phyloP scores from a whole-genome alignment of 495 filamentous ascomycete species.

The Cryomyces antarcticus region DNA sequence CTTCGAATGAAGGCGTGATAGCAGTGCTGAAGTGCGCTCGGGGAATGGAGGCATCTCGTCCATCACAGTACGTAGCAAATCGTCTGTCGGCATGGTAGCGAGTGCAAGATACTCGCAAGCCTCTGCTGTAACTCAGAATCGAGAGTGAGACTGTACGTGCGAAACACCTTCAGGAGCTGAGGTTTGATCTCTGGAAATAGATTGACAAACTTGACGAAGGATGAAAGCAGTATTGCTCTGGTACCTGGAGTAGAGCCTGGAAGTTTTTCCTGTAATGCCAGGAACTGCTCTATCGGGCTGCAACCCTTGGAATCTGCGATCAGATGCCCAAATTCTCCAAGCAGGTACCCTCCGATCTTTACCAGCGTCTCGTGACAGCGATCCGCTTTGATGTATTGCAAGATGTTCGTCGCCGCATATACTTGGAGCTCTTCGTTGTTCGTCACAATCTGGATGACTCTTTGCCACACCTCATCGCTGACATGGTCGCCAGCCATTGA shows the following conservation, averaged over 20 bases:
- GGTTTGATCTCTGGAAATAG: conserved; percentile 97
- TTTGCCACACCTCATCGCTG: conserved; percentile 98
- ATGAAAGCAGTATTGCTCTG: conserved; percentile 80
- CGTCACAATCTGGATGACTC: conserved; percentile 96
- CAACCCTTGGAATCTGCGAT: conserved; percentile 87
- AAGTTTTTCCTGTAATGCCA: conserved; percentile 82
- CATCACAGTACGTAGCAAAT: conserved; percentile 84
- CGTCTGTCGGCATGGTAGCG: conserved; percentile 69
- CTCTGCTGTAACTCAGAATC: conserved; percentile 93
- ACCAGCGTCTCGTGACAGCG: conserved; percentile 91
- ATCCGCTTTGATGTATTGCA: conserved; percentile 77
- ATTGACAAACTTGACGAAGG: conserved; percentile 95
- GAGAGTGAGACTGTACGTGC: conserved; percentile 78
- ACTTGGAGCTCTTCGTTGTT: conserved; percentile 98
- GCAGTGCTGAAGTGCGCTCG: conserved; percentile 73
- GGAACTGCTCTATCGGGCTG: conserved; percentile 93
- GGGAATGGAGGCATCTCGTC: conserved; percentile 99
- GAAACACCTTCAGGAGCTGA: conserved; percentile 77
- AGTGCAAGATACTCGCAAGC: conserved; percentile 90
- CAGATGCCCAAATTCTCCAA: conserved; percentile 93
- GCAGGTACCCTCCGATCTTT: conserved; percentile 88
- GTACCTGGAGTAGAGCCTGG: conserved; percentile 74
- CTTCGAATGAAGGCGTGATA: conserved; percentile 86
- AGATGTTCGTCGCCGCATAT: conserved; percentile 81
- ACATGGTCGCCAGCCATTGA: conserved; percentile 97